phyloP scores from a whole-genome alignment of 164 flowering plant genomes.

The Stephania cephalantha region DNA sequence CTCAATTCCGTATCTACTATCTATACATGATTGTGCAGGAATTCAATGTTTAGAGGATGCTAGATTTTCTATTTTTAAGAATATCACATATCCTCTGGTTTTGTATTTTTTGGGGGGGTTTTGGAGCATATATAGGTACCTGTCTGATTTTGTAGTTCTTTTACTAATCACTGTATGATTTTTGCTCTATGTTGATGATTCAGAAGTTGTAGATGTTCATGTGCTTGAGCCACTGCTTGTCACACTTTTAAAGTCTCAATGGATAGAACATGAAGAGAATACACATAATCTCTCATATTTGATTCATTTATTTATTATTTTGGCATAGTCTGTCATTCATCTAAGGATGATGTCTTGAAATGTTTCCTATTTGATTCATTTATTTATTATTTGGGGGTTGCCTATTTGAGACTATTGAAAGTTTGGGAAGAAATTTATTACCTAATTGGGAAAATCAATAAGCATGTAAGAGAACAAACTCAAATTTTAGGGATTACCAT shows the following conservation, averaged over 20 bases:
- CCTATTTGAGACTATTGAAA: too few species aligned
- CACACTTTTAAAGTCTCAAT: not conserved
- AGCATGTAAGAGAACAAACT: too few species aligned
- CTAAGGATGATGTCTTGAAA: not conserved
- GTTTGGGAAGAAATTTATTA: too few species aligned
- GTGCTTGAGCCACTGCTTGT: constrained; percentile 2
- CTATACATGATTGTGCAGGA: constrained; percentile 12
- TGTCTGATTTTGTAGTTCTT: constrained; percentile 1
- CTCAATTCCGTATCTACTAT: not conserved
- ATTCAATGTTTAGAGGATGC: constrained; percentile 10
- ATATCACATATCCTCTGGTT: not conserved
- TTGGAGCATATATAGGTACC: not conserved
- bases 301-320: not conserved
- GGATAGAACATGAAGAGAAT: not conserved
- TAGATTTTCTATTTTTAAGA: not conserved
- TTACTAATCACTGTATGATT: not conserved
- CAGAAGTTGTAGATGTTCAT: not conserved
- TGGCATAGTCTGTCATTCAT: not conserved
- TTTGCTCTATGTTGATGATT: not conserved
- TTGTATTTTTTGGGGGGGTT: not conserved
- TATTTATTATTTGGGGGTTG: too few species aligned
- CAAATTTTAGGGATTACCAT: too few species aligned
- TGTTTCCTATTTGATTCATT: too few species aligned
- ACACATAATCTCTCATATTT: not conserved
- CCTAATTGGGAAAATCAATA: too few species aligned